Evolutionary conservation across 2,329 filamentous ascomycete genomes (phyloP), one percentile per base, ranked within the genome.

Genomic region (Orbilia brochopaga): DNA sequence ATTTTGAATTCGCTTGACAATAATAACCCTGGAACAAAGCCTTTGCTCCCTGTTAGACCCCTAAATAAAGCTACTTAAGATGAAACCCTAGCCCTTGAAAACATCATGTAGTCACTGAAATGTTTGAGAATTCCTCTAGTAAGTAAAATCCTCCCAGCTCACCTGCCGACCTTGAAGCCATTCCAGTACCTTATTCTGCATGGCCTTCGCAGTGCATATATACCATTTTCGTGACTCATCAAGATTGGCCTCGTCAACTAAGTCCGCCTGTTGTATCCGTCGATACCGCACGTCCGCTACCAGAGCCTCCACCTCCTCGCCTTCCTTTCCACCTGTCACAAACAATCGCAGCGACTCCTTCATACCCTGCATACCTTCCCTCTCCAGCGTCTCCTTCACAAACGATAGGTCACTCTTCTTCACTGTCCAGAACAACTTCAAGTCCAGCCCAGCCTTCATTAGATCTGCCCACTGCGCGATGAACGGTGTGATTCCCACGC

Each of bases 401-500:
- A 94, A 78, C 0, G 81, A 81, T 0, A 90, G 62, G 78, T 95
- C 91, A 1, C 81, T 82, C 0, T 79, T 78, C 5, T 83, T 81
- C 2, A 92, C 75, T 1, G 85, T 87, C 91, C 91, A 95, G 1
- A 91, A 81, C 2, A 94, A 77, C 24, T 76, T 80, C 40, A 94
- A 77, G 2, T 78, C 77, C 0, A 78, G 75, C 3, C 80, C 73
- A 66, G 81, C 46, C 19, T 65, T 59, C n/a, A 46, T 78, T 0
- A 91, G 77, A 4, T 83, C 79, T 0, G 80, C 81, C n/a, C 87
- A 82, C 75, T 91, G 89, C 0, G 87, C 86, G n/a, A 95, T 81
- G 2, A 94, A 75, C 1, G 91, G 91, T 27, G 91, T 96, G 72
- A 95, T 90, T 0, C 91, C 91, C 5, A 96, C 89, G 1, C 91